phyloP scores from a whole-genome alignment of 73 alveolate genomes.

The Paramecium sexaurelia region DNA sequence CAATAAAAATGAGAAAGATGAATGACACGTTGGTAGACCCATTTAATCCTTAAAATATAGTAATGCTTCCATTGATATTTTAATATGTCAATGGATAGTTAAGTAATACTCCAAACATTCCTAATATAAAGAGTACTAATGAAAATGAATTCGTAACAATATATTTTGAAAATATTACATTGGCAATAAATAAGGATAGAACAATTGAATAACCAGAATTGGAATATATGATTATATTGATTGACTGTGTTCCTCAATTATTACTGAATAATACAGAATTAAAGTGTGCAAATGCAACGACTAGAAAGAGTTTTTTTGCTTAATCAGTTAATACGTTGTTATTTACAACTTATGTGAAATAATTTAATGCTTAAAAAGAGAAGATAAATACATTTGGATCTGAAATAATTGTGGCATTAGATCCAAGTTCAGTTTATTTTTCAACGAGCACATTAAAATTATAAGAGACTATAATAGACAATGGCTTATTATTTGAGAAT shows the following conservation, averaged over 20 bases:
- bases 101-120: background rate
- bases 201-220: background rate
- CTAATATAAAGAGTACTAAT: background rate
- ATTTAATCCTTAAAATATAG: background rate
- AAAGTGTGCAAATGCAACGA: background rate
- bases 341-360: background rate
- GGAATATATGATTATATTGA: background rate
- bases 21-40: background rate
- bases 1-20: background rate
- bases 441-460: background rate
- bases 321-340: background rate
- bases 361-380: background rate
- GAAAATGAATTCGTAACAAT: background rate
- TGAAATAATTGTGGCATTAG: background rate
- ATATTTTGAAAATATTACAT: background rate
- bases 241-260: background rate
- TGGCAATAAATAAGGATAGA: background rate
- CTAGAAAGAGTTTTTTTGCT: background rate
- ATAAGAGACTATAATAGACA: background rate
- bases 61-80: background rate
- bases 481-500: constrained; percentile 9
- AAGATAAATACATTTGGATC: background rate
- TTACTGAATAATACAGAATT: background rate
- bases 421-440: background rate
- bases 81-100: background rate